Conservation (phyloP, 768 basidiomycete genomes). For the Agaricus bisporus region DNA sequence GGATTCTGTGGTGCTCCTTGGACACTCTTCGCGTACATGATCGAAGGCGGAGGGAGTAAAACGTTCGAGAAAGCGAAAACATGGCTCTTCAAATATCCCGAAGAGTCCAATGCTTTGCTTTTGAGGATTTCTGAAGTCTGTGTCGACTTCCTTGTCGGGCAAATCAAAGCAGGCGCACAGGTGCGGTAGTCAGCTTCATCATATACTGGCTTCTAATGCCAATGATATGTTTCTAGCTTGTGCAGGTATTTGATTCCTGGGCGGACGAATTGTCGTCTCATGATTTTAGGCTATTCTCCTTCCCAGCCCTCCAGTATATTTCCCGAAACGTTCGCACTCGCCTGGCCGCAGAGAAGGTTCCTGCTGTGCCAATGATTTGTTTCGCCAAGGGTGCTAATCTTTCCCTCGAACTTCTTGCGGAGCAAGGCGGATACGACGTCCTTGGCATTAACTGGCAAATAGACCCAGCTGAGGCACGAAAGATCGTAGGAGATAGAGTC, state of each 20-base stretch:
- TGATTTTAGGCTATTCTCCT: constrained; percentile 80
- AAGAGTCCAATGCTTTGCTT: constrained; percentile 74
- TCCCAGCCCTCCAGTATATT: constrained; percentile 74
- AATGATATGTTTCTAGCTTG: constrained; percentile 43
- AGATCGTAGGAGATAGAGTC: constrained; percentile 52
- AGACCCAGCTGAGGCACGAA: constrained; percentile 66
- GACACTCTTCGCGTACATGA: constrained; percentile 98
- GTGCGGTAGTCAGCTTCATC: constrained; percentile 29
- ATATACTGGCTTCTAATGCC: not conserved
- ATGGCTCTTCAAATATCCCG: constrained; percentile 90
- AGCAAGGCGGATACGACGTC: constrained; percentile 73
- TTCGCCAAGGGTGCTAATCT: constrained; percentile 94
- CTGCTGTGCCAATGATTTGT: constrained; percentile 74
- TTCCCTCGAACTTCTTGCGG: constrained; percentile 53
- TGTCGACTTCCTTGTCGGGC: constrained; percentile 85
- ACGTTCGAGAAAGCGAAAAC: constrained; percentile 88
- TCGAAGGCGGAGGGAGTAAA: constrained; percentile 93
- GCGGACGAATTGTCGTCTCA: constrained; percentile 88
- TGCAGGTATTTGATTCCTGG: constrained; percentile 98
- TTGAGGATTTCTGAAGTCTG: constrained; percentile 82
- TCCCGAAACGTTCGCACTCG: constrained; percentile 57
- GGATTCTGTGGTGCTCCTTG: constrained; percentile 98
- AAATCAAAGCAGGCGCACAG: constrained; percentile 95
- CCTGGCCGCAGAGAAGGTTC: constrained; percentile 47
- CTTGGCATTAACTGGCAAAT: constrained; percentile 91